Base-by-base conservation (phyloP, 2,329 filamentous ascomycete genomes). In the Aspergillus sp. region DNA sequence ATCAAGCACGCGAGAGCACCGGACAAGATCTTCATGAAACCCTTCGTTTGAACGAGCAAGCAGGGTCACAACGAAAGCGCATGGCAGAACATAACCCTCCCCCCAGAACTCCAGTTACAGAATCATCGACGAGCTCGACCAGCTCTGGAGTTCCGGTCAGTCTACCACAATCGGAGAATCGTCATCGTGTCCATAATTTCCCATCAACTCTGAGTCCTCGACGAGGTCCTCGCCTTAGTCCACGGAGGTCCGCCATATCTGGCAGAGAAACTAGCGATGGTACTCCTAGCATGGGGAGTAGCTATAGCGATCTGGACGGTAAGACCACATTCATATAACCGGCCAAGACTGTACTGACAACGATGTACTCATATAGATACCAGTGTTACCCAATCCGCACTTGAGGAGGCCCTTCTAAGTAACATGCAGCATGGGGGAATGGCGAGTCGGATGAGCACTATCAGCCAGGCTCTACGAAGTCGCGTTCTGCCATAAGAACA, bases 301-400 rank as follows among this genome's bases (percentile, higher is more conserved):
- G 79, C 44, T 84, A 83, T 53, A 82, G 78, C 51, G 81, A 84
- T 59, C 66, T 85, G 31, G 81, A 84, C 58, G 78, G 79, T 77
- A 64, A 45, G 60, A 47, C 26, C 10, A 10, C 7, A 27, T 19
- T 43, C 7, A 8, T 33, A 27, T 8, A 10, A 9, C 9, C 13
- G 10, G 28, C 11, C 12, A n/a, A 19, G 19, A 19, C 19, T 19
- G 19, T 19, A 19, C 19, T 19, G 19, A 19, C 19, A 19, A 19
- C 4, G 19, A 19, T 19, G 4, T 19, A 4, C 19, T 4, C 19
- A 19, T 19, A 10, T 48, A 78, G 79, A 81, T 66, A 73, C 79
- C 6, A 81, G 79, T 48, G 77, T 85, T 19, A 83, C 81, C 40
- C 79, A 83, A 55, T 82, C 78, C 10, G 81, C 81, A 3, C 65